Conservation (phyloP, 176 grass and related monocot species). For the Otatea glauca region DNA sequence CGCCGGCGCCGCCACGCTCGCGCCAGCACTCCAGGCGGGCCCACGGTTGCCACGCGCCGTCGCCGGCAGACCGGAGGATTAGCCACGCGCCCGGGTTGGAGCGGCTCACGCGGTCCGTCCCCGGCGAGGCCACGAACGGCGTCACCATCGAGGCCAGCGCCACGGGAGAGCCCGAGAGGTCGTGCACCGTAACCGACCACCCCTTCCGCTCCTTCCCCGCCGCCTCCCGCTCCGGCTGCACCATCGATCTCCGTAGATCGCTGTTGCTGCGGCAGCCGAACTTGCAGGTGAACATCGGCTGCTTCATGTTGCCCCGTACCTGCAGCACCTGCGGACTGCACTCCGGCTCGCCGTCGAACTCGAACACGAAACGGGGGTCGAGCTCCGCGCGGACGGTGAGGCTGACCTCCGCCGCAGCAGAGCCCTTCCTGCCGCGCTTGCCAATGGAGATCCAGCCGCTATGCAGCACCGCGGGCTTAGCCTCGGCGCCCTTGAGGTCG, state of each 20-base stretch:
- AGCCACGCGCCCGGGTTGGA: constrained; percentile 98
- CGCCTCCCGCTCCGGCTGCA: constrained; percentile 55
- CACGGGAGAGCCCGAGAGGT: constrained; percentile 88
- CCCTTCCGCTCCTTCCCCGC: constrained; percentile 85
- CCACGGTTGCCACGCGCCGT: constrained; percentile 95
- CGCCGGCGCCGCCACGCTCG: constrained; percentile 66
- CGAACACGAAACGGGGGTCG: constrained; percentile 80
- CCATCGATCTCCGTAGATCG: constrained; percentile 63
- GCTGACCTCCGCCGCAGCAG: constrained; percentile 55
- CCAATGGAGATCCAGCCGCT: constrained; percentile 77
- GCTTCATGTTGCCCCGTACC: constrained; percentile 64
- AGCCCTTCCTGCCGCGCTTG: constrained; percentile 44
- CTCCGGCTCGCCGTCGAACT: constrained; percentile 93
- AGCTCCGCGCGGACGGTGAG: constrained; percentile 78
- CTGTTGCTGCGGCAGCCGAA: constrained; percentile 82
- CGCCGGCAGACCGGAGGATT: constrained; percentile 73
- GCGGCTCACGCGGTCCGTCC: constrained; percentile 76
- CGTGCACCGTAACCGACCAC: constrained; percentile 97
- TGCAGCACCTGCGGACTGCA: constrained; percentile 85
- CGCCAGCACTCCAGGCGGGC: constrained; percentile 94
- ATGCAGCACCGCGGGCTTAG: constrained; percentile 56
- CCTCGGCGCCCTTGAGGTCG: constrained; percentile 69
- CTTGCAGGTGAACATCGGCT: constrained; percentile 96
- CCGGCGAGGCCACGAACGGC: constrained; percentile 86
- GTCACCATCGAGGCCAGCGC: constrained; percentile 96